Conservation (phyloP, 768 basidiomycete genomes). For the Agaricus subrufescens region DNA sequence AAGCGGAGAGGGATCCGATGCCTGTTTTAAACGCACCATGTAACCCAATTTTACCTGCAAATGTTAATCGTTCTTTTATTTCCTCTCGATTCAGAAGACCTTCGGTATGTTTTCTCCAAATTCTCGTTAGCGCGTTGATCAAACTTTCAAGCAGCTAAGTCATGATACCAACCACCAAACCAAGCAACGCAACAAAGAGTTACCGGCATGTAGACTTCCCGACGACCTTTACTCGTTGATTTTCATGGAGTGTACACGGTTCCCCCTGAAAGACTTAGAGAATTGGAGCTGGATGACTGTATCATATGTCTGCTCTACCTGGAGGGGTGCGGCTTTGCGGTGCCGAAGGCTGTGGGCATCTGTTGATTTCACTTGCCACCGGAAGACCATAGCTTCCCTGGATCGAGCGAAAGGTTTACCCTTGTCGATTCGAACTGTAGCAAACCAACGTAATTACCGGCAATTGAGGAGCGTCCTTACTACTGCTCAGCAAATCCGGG, state of each 20-base stretch:
- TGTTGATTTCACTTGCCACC: constrained; percentile 34
- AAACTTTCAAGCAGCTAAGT: not conserved
- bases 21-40: not conserved
- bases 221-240: constrained; percentile 24
- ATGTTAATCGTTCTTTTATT: not conserved
- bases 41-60: not conserved
- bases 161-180: constrained; percentile 10
- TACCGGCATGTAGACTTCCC: constrained; percentile 20
- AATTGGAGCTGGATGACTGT: constrained; percentile 32
- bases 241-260: constrained; percentile 22
- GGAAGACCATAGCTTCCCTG: constrained; percentile 26
- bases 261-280: constrained; percentile 9
- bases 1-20: not conserved
- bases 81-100: not conserved
- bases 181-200: constrained; percentile 8
- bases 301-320: constrained; percentile 32
- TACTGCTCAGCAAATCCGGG: constrained; percentile 29
- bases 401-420: constrained; percentile 27
- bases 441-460: constrained; percentile 24
- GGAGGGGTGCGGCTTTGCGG: constrained; percentile 29
- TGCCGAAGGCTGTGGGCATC: constrained; percentile 29
- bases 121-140: not conserved
- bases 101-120: not conserved
- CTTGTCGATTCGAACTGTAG: constrained; percentile 25
- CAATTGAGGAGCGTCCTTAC: constrained; percentile 21